Evolutionary conservation across 2,329 filamentous ascomycete species (phyloP), one percentile per base, ranked within the genome.

Genomic region (Colletotrichum shisoi): DNA sequence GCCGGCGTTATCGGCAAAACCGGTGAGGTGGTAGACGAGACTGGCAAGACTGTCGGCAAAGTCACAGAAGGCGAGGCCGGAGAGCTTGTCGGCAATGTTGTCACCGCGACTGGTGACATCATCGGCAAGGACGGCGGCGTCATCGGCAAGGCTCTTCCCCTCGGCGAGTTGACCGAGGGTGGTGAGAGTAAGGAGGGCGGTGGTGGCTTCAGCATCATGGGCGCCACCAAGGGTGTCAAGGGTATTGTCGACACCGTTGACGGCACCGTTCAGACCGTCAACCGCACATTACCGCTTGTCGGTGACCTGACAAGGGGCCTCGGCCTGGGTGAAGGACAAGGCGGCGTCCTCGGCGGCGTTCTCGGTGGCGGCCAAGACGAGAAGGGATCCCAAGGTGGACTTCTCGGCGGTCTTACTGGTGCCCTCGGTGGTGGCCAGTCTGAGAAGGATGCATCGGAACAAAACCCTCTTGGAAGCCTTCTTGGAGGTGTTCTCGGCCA

Each of bases 21-120:
- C 24, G 82, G 82, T 17, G 80, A 82, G 17, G 79, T 83, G 19
- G 73, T 83, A 44, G 80, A 83, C 63, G 74, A 79, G 12, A 71
- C 78, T 12, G 82, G 80, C 58, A 81, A 82, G 58, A 75, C 74
- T 9, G 72, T 83, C 48, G 81, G 81, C 61, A 80, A 74, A 67
- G 74, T 83, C 63, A 74, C 75, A 58, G 78, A 80, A 48, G 77
- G 79, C 24, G 77, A 83, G 49, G 70, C 78, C 37, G 75, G 78
- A 59, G 77, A 80, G 40, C 74, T 83, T 12, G 73, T 76, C 45
- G 82, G 81, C 44, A 80, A 78, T 70, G 76, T 77, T 44, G 78
- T 80, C 40, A 79, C 74, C 27, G 70, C 72, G 6, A 73, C 73
- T 9, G 78, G 78, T 13, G 76, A 79, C 15, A 72, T 80, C 48